These are phyloP conservation scores for Tuber umbilicatum DNA, from an alignment of 495 filamentous ascomycete genomes.

Conservation along the genomic window DNA sequence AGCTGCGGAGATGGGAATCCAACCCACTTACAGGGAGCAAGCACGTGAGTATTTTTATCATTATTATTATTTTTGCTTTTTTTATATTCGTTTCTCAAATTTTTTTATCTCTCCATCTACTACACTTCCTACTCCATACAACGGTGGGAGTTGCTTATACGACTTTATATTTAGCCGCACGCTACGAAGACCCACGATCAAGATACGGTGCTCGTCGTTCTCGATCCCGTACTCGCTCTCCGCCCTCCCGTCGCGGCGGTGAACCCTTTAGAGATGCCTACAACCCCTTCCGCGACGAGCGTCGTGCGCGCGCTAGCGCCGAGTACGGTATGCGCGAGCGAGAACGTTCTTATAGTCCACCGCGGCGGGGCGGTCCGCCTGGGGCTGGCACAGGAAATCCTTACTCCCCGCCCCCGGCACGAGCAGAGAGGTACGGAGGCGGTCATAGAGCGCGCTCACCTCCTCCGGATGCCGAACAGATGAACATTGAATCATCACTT, in stretches of 20 bases:
- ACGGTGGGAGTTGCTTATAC: background rate
- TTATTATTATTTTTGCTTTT: constrained; percentile 7
- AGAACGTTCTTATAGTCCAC: constrained; percentile 56
- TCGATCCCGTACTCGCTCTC: constrained; percentile 65
- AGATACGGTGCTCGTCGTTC: constrained; percentile 49
- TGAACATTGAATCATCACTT: constrained; percentile 67
- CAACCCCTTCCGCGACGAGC: constrained; percentile 64
- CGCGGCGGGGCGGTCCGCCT: constrained; percentile 48
- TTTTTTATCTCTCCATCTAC: background rate
- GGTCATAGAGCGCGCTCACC: constrained; percentile 52
- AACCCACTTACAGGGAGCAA: constrained; percentile 38
- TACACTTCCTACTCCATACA: background rate
- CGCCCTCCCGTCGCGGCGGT: constrained; percentile 49
- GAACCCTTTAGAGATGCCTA: constrained; percentile 44
- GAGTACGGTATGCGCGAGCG: constrained; percentile 50
- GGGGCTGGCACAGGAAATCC: constrained; percentile 43
- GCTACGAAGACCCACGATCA: constrained; percentile 41
- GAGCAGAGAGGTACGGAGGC: constrained; percentile 39
- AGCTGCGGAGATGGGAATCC: constrained; percentile 62
- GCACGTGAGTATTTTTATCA: constrained; percentile 38
- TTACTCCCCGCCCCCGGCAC: constrained; percentile 41
- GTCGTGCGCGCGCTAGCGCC: constrained; percentile 55
- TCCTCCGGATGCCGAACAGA: constrained; percentile 61
- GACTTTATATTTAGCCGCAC: constrained; percentile 17
- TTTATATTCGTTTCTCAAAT: background rate